phyloP scores from a whole-genome alignment of 768 basidiomycete genomes.

The Tulasnella sp. region DNA sequence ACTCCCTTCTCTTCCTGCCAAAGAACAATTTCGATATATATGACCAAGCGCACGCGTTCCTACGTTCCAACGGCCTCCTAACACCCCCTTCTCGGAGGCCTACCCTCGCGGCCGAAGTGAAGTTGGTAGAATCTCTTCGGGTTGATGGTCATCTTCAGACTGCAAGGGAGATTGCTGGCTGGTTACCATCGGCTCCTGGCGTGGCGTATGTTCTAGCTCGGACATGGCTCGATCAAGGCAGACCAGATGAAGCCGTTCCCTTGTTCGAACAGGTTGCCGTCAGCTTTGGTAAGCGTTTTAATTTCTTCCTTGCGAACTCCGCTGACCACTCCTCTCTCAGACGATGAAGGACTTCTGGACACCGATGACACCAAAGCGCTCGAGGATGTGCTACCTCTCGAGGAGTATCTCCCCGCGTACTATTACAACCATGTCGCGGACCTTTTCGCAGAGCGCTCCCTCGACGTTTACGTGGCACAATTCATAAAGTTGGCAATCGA shows the following conservation, averaged over 20 bases:
- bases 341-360: constrained; percentile 38
- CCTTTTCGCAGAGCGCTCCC: constrained; percentile 53
- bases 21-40: background rate
- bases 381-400: constrained; percentile 42
- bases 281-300: constrained; percentile 50
- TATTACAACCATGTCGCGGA: constrained; percentile 69
- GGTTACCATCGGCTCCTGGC: constrained; percentile 70
- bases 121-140: constrained; percentile 61
- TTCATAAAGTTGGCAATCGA: constrained; percentile 77
- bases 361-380: constrained; percentile 56
- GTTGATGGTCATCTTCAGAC: constrained; percentile 48
- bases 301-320: background rate
- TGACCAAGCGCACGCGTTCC: constrained; percentile 38
- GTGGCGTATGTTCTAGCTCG: constrained; percentile 62
- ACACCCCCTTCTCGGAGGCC: constrained; percentile 50
- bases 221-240: constrained; percentile 52
- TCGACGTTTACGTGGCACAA: constrained; percentile 49
- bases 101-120: constrained; percentile 48
- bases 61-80: constrained; percentile 57
- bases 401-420: constrained; percentile 43
- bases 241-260: constrained; percentile 59
- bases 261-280: constrained; percentile 65
- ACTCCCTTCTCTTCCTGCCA: constrained; percentile 23
- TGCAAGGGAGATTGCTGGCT: constrained; percentile 53
- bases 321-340: constrained; percentile 23